Percentiles rank a stretch among this genome's conserved stretches.
Conservation (phyloP, 441 rosid species). For the Manihot esculenta region DNA sequence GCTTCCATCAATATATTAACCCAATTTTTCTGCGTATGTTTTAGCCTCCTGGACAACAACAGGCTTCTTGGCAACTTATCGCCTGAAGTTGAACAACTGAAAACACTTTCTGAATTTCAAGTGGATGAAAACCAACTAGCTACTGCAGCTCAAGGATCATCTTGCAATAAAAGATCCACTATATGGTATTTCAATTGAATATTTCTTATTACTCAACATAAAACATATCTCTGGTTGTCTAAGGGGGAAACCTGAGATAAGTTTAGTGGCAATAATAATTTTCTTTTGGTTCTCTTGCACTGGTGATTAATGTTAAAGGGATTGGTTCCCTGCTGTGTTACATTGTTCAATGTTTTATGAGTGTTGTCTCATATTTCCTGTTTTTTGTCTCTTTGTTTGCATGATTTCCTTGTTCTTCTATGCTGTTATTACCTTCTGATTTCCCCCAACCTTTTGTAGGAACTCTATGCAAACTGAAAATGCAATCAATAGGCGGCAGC, state of each 20-base stretch:
- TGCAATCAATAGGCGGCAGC: conserved; percentile 41
- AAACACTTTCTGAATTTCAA: conserved; percentile 45
- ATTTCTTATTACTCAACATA: background rate
- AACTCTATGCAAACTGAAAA: conserved; percentile 26
- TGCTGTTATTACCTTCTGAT: background rate
- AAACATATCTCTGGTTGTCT: background rate
- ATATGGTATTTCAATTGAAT: conserved; percentile 33
- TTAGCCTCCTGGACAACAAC: conserved; percentile 59
- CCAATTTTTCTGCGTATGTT: conserved; percentile 2
- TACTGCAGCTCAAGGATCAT: conserved; percentile 26
- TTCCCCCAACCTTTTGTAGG: conserved; percentile 32
- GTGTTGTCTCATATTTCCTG: background rate
- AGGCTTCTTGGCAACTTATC: conserved; percentile 37
- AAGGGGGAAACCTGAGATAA: background rate
- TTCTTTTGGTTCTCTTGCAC: background rate
- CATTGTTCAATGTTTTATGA: background rate
- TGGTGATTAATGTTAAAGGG: background rate
- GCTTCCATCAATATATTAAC: conserved; percentile 13
- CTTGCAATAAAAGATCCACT: conserved; percentile 29
- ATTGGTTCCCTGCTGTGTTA: background rate
- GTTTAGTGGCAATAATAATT: background rate
- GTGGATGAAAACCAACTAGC: conserved; percentile 38
- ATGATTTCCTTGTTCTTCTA: background rate
- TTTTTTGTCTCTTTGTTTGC: background rate
- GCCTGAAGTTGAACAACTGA: conserved; percentile 43